Evolutionary conservation across 2,329 filamentous ascomycete genomes (phyloP).

Genomic region (Pestalotiopsis sp.): DNA sequence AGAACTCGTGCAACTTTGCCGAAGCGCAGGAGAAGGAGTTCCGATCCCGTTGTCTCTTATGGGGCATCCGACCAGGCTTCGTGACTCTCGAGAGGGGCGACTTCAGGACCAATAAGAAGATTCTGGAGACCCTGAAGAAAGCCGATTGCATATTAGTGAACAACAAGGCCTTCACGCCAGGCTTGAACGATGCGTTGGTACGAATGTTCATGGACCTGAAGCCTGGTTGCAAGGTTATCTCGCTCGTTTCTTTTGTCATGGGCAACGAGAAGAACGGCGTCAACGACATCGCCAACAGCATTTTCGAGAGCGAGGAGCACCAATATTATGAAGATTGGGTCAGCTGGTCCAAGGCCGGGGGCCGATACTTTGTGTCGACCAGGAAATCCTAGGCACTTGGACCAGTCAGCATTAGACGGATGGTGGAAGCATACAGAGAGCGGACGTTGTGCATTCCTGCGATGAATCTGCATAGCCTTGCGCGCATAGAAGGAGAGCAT

Average conservation of each 20-base stretch:
- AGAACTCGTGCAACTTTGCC: conserved; percentile 82
- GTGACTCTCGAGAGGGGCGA: conserved; percentile 83
- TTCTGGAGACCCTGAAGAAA: conserved; percentile 73
- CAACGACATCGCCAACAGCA: conserved; percentile 72
- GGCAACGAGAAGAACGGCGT: conserved; percentile 73
- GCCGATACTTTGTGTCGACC: conserved; percentile 86
- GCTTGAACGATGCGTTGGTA: conserved; percentile 82
- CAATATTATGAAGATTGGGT: conserved; percentile 72
- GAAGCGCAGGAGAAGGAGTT: conserved; percentile 83
- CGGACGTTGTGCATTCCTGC: background rate
- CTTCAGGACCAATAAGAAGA: conserved; percentile 74
- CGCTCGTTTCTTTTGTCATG: conserved; percentile 87
- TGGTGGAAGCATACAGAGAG: background rate
- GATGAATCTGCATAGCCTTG: conserved; percentile 16
- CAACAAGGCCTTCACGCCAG: conserved; percentile 92
- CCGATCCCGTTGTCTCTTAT: conserved; percentile 79
- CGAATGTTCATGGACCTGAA: conserved; percentile 94
- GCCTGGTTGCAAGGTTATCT: conserved; percentile 85
- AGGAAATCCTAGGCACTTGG: conserved; percentile 55
- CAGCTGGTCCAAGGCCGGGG: conserved; percentile 86
- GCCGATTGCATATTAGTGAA: conserved; percentile 98
- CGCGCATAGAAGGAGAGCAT: conserved; percentile 11
- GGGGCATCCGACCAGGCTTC: conserved; percentile 80
- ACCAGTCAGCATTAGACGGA: background rate
- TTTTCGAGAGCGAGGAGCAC: conserved; percentile 73